Evolutionary conservation across 2,329 filamentous ascomycete genomes (phyloP).

Genomic region (Fusarium fracticaudum): DNA sequence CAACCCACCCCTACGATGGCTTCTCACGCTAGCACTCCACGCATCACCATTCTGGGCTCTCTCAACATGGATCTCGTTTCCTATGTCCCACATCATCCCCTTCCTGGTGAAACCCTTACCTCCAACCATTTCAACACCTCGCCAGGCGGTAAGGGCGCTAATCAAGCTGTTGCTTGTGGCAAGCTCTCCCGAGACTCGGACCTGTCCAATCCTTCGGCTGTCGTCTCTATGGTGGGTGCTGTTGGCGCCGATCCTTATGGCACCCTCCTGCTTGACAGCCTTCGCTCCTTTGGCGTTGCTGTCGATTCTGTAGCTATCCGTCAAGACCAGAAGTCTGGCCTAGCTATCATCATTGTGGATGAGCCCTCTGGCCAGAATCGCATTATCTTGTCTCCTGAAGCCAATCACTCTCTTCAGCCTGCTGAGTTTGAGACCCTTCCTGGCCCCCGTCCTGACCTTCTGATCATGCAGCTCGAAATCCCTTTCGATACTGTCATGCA

Average conservation of each 20-base stretch:
- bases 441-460: constrained; percentile 63
- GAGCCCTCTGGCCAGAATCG: constrained; percentile 77
- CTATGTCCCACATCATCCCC: constrained; percentile 83
- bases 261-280: constrained; percentile 63
- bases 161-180: constrained; percentile 90
- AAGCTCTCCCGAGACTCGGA: constrained; percentile 73
- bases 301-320: constrained; percentile 60
- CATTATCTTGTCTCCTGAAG: constrained; percentile 77
- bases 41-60: constrained; percentile 88
- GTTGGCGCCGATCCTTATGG: constrained; percentile 77
- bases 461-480: constrained; percentile 84
- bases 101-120: constrained; percentile 87
- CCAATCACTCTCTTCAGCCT: constrained; percentile 65
- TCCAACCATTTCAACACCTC: constrained; percentile 80
- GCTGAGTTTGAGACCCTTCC: constrained; percentile 49
- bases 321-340: constrained; percentile 66
- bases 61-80: constrained; percentile 95
- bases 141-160: constrained; percentile 92
- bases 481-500: constrained; percentile 72
- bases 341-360: constrained; percentile 81
- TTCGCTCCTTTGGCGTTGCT: constrained; percentile 71
- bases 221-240: constrained; percentile 77
- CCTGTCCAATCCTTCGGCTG: constrained; percentile 48
- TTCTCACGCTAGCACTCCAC: constrained; percentile 41
- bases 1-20: constrained; percentile 27